phyloP scores from a whole-genome alignment of 2,329 filamentous ascomycete genomes.

The Parascedosporium putredinis region DNA sequence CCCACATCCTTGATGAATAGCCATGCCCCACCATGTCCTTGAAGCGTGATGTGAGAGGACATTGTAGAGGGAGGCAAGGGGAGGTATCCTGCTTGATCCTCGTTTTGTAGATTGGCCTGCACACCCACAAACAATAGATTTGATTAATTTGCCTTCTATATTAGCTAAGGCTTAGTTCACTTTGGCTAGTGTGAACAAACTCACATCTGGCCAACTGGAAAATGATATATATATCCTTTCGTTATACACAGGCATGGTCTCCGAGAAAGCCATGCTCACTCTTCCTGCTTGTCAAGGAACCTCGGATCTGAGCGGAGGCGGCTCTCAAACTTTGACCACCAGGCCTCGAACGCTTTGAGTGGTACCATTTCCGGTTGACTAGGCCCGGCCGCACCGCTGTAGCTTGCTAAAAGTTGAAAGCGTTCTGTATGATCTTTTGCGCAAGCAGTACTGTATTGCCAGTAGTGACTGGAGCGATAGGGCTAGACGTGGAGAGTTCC shows the following conservation, averaged over 20 bases:
- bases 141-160: too few species aligned
- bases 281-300: slow-evolving; percentile 62
- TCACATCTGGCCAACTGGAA: too few species aligned
- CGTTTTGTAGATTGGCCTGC: too few species aligned
- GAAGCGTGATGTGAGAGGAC: too few species aligned
- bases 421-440: slow-evolving; percentile 90
- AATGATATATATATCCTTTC: too few species aligned
- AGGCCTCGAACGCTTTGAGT: slow-evolving; percentile 89
- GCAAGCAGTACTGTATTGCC: slow-evolving; percentile 61
- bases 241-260: too few species aligned
- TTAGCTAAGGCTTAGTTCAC: too few species aligned
- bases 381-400: slow-evolving; percentile 53
- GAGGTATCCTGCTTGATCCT: too few species aligned
- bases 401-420: slow-evolving; percentile 94
- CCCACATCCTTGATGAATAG: background rate
- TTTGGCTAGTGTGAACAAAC: too few species aligned
- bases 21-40: too few species aligned
- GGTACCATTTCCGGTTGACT: slow-evolving; percentile 76
- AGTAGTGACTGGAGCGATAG: slow-evolving; percentile 14
- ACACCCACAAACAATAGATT: too few species aligned
- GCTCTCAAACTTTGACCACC: slow-evolving; percentile 95
- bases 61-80: too few species aligned
- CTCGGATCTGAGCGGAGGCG: slow-evolving; percentile 75
- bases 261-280: background rate
- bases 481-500: slow-evolving; percentile 20